Evolutionary conservation across 768 basidiomycete species (phyloP).

Genomic region (Lactifluus hygrophoroides): DNA sequence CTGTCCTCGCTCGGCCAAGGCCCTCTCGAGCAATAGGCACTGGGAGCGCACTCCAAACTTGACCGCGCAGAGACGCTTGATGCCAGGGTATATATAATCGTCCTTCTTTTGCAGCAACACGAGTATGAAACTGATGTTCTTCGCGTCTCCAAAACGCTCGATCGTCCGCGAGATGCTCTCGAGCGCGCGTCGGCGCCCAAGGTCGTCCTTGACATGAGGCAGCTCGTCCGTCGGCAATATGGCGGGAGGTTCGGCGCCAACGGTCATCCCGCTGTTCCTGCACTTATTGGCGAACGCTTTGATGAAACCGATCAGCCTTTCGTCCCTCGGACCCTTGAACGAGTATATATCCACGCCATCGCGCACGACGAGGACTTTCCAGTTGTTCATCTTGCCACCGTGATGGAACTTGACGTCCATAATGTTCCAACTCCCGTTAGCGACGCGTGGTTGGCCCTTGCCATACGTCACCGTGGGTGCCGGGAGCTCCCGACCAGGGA

Average conservation of each 20-base stretch:
- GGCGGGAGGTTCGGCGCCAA: conserved; percentile 32
- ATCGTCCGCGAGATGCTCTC: conserved; percentile 31
- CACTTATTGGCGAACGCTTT: conserved; percentile 50
- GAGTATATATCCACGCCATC: conserved; percentile 34
- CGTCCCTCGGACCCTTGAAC: conserved; percentile 38
- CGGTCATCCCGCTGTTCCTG: conserved; percentile 46
- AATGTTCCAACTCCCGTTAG: conserved; percentile 72
- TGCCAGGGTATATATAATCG: conserved; percentile 70
- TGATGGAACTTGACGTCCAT: conserved; percentile 58
- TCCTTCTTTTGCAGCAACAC: conserved; percentile 62
- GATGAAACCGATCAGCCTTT: conserved; percentile 36
- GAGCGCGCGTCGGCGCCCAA: conserved; percentile 36
- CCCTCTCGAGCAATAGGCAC: conserved; percentile 62
- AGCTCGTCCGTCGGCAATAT: conserved; percentile 29
- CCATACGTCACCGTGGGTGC: conserved; percentile 51
- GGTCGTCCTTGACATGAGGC: conserved; percentile 31
- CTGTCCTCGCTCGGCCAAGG: conserved; percentile 47
- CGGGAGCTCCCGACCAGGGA: conserved; percentile 58
- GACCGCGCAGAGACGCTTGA: conserved; percentile 71
- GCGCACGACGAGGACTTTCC: conserved; percentile 60
- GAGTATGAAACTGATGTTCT: conserved; percentile 55
- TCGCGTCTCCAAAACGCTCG: conserved; percentile 8
- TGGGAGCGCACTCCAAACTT: conserved; percentile 67
- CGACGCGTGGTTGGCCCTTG: conserved; percentile 35
- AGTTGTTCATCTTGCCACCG: conserved; percentile 42